Conservation (phyloP, 1,284 basidiomycete genomes). For the Lentinus polychrous region DNA sequence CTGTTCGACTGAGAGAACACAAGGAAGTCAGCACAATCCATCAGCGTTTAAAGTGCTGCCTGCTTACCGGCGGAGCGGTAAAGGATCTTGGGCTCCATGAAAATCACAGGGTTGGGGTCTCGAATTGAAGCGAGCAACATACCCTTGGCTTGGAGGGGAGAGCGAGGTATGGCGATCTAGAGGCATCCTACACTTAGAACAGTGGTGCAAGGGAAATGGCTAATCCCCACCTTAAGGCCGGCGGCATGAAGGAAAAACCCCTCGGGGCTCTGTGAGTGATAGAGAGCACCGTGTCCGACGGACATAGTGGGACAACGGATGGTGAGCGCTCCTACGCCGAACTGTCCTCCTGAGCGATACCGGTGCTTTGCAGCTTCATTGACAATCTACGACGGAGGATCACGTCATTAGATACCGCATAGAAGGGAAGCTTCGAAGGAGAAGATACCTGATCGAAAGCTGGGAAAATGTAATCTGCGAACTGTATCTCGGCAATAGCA, state of each 20-base stretch:
- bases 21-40: neutral
- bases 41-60: conserved; percentile 7
- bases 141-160: conserved; percentile 93
- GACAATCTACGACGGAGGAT: conserved; percentile 57
- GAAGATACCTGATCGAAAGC: conserved; percentile 82
- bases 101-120: conserved; percentile 89
- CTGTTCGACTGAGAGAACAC: conserved; percentile 62
- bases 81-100: conserved; percentile 92
- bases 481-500: conserved; percentile 92
- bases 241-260: conserved; percentile 90
- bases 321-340: conserved; percentile 80
- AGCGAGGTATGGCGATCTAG: conserved; percentile 85
- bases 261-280: conserved; percentile 93
- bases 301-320: conserved; percentile 86
- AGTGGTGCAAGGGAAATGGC: neutral
- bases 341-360: conserved; percentile 84
- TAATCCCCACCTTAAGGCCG: conserved; percentile 70
- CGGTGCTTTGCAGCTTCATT: conserved; percentile 94
- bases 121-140: conserved; percentile 80
- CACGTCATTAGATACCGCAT: neutral
- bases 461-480: conserved; percentile 83
- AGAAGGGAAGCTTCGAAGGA: neutral
- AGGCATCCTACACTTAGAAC: neutral
- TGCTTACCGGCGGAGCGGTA: conserved; percentile 69
- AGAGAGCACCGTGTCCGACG: conserved; percentile 89